Conservation (phyloP, 1,284 basidiomycete genomes). For the Malassezia obtusa region DNA sequence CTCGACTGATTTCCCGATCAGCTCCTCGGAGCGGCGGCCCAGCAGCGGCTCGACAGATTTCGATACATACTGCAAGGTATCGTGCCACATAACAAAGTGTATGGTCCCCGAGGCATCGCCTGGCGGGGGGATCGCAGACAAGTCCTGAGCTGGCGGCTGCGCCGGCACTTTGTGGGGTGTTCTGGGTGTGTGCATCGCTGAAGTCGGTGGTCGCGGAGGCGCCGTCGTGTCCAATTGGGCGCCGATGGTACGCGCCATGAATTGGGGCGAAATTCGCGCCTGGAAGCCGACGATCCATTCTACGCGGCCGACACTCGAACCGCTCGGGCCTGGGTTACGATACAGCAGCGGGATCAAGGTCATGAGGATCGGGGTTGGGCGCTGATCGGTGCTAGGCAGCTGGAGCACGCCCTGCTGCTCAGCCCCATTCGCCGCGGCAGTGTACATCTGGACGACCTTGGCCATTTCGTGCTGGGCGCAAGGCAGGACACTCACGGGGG, state of each 20-base stretch:
- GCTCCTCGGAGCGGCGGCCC: conserved; percentile 56
- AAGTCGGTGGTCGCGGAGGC: no score
- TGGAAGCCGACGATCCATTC: conserved; percentile 81
- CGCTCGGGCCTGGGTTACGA: no score
- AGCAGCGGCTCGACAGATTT: conserved; percentile 49
- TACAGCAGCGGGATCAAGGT: neutral
- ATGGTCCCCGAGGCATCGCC: conserved; percentile 56
- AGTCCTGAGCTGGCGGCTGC: conserved; percentile 30
- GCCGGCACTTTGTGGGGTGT: no score
- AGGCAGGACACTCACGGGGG: neutral
- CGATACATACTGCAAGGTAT: conserved; percentile 82
- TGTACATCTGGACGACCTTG: neutral
- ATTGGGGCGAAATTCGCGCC: conserved; percentile 52
- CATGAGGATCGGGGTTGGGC: neutral
- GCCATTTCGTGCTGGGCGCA: neutral
- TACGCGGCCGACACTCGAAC: conserved; percentile 50
- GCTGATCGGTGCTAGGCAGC: conserved; percentile 71
- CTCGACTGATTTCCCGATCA: conserved; percentile 67
- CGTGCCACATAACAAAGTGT: conserved; percentile 78
- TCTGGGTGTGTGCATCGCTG: no score
- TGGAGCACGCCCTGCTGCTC: conserved; percentile 69
- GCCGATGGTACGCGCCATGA: no score
- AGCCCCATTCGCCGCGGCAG: neutral
- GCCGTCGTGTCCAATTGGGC: no score
- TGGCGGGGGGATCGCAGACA: conserved; percentile 7